Conservation (phyloP, 2,329 filamentous ascomycete species). For the Dichotomopilus funicola region DNA sequence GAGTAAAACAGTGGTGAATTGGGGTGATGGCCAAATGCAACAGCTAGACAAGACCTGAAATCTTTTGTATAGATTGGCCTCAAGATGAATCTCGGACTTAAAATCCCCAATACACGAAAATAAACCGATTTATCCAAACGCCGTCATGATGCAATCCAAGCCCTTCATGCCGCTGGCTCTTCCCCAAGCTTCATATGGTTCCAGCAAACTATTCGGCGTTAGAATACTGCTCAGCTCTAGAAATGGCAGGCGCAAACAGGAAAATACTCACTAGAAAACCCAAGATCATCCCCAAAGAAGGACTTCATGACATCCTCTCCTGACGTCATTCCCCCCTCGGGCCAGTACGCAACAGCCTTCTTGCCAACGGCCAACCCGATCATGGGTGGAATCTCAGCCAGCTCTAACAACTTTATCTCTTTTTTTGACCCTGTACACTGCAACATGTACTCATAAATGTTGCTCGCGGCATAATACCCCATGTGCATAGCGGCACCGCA, state of each 20-base stretch:
- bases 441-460: slow-evolving; percentile 59
- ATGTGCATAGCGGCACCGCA: slow-evolving; percentile 70
- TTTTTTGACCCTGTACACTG: slow-evolving; percentile 32
- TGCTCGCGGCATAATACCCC: slow-evolving; percentile 59
- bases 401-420: slow-evolving; percentile 40
- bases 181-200: slow-evolving; percentile 44
- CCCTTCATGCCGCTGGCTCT: background rate
- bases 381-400: slow-evolving; percentile 53
- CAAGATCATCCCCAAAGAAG: slow-evolving; percentile 65
- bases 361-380: slow-evolving; percentile 68
- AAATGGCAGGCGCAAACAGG: too few species aligned
- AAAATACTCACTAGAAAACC: slow-evolving; percentile 35
- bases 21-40: too few species aligned
- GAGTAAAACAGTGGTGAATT: too few species aligned
- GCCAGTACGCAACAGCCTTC: slow-evolving; percentile 58
- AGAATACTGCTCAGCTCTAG: background rate
- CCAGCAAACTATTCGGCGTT: slow-evolving; percentile 43
- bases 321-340: slow-evolving; percentile 47
- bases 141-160: background rate
- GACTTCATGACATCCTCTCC: slow-evolving; percentile 57
- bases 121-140: background rate
- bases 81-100: too few species aligned
- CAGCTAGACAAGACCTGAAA: too few species aligned
- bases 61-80: too few species aligned
- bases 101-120: background rate